Conservation (phyloP, 441 rosid genomes). For the Erodium chrysanthum region DNA sequence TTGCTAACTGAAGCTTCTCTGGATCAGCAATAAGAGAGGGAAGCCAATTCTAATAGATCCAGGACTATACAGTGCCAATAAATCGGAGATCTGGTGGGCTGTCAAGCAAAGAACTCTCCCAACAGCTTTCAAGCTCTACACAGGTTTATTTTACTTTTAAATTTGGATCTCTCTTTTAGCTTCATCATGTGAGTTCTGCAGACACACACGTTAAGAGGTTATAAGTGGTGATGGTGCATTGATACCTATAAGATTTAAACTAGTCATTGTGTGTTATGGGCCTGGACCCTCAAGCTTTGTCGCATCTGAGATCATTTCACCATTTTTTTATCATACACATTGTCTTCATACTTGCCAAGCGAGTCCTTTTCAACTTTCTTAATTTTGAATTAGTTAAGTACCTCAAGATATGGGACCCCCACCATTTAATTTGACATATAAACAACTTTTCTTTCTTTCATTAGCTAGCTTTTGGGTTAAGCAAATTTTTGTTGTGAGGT, state of each 20-base stretch:
- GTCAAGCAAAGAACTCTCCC: conserved; percentile 66
- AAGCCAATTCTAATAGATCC: conserved; percentile 84
- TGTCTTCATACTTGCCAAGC: not conserved
- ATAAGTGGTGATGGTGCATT: not conserved
- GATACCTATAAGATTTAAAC: not conserved
- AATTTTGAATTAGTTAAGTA: not conserved
- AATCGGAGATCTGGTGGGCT: conserved; percentile 80
- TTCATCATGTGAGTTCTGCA: not conserved
- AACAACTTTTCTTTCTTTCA: not conserved
- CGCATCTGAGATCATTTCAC: not conserved
- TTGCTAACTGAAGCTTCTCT: not conserved
- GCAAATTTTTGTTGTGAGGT: conserved; percentile 5
- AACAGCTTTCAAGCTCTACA: conserved; percentile 80
- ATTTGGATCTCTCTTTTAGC: not conserved
- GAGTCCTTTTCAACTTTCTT: no score
- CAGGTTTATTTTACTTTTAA: conserved; percentile 39
- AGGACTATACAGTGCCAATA: conserved; percentile 58
- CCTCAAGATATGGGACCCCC: not conserved
- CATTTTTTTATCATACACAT: not conserved
- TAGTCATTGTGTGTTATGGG: not conserved
- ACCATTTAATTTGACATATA: not conserved
- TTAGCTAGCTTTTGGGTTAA: not conserved
- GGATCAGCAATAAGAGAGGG: conserved; percentile 64
- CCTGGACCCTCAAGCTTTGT: not conserved
- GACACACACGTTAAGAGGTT: not conserved